Percentiles rank a stretch among this genome's conserved stretches.
Conservation (phyloP, 768 basidiomycete genomes). For the Agaricus blazei region DNA sequence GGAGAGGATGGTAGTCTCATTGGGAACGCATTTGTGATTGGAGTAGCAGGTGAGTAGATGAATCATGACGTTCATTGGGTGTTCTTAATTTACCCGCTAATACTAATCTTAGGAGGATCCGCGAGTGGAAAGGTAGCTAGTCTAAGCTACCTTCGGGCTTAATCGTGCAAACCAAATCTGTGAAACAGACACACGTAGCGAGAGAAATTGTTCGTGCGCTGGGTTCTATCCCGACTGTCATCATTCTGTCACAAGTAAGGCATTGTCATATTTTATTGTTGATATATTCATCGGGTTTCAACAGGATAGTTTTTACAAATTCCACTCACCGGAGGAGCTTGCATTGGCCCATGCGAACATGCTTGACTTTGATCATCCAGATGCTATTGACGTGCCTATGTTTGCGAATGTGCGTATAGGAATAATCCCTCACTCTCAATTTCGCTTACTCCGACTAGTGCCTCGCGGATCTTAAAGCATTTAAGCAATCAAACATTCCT, state of each 20-base stretch:
- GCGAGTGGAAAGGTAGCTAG: constrained; percentile 76
- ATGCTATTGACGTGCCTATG: constrained; percentile 86
- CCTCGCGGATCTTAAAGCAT: constrained; percentile 77
- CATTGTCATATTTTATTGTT: not conserved
- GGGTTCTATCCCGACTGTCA: constrained; percentile 82
- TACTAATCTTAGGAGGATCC: constrained; percentile 56
- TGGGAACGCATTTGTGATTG: constrained; percentile 78
- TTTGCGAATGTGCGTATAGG: constrained; percentile 65
- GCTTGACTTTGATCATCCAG: constrained; percentile 88
- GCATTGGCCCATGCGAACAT: constrained; percentile 76
- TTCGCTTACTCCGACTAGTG: constrained; percentile 44
- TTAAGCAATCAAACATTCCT: constrained; percentile 83
- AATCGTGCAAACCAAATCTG: not conserved
- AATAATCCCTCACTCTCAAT: not conserved
- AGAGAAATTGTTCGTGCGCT: constrained; percentile 74
- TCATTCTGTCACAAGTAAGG: constrained; percentile 83
- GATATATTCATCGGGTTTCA: not conserved
- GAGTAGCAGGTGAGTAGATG: constrained; percentile 62
- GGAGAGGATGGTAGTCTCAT: constrained; percentile 66
- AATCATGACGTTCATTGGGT: not conserved
- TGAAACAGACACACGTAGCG: constrained; percentile 73
- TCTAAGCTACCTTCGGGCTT: not conserved
- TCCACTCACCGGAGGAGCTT: constrained; percentile 73
- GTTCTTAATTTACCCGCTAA: not conserved
- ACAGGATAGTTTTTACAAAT: constrained; percentile 93